A percentile compares a stretch with the other conserved stretches of the same genome.
Evolutionary conservation across 169 alveolate genomes (phyloP).

Genomic region (Plasmodium sp.): DNA sequence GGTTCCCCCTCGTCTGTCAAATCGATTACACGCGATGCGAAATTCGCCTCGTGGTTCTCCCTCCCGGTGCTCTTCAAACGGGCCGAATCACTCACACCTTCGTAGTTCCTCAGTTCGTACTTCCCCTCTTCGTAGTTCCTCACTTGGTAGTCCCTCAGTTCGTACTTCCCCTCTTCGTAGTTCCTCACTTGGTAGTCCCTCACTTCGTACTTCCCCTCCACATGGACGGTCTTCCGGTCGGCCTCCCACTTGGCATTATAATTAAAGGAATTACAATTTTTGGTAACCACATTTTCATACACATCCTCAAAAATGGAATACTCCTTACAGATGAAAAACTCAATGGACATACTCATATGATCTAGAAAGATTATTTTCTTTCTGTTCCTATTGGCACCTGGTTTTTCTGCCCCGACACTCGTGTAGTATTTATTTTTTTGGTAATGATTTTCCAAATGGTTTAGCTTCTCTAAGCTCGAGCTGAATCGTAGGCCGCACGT

Average conservation of each 20-base stretch:
- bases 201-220: background rate
- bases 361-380: constrained; percentile 27
- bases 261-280: constrained; percentile 38
- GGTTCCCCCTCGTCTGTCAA: background rate
- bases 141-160: background rate
- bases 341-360: constrained; percentile 62
- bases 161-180: background rate
- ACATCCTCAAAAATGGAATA: constrained; percentile 46
- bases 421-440: constrained; percentile 15
- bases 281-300: constrained; percentile 60
- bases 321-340: constrained; percentile 54
- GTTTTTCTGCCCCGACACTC: background rate
- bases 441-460: constrained; percentile 71
- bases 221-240: background rate
- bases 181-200: background rate
- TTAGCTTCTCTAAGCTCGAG: constrained; percentile 58
- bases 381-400: constrained; percentile 1
- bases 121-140: background rate
- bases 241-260: constrained; percentile 1
- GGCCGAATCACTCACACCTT: background rate
- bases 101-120: background rate
- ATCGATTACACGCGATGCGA: background rate
- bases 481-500: constrained; percentile 66
- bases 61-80: too few species aligned
- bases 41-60: background rate